A percentile compares a stretch with the other conserved stretches of the same genome.
phyloP scores from a whole-genome alignment of 2,329 filamentous ascomycete genomes.

The Penicillium occitanis region DNA sequence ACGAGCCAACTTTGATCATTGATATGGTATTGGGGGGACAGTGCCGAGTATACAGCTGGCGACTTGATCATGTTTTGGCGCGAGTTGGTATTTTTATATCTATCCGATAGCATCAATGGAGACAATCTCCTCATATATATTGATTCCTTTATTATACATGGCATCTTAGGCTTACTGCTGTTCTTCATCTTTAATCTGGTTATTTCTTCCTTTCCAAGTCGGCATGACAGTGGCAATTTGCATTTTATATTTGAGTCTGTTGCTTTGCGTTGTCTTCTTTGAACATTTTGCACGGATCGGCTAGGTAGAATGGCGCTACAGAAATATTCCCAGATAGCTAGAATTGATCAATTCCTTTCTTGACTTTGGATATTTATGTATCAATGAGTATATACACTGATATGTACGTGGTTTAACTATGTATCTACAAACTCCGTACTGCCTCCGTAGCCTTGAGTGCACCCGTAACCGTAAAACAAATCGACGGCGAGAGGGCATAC shows the following conservation, averaged over 20 bases:
- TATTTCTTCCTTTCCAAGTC: neutral
- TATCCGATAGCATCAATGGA: constrained; percentile 15
- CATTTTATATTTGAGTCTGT: neutral
- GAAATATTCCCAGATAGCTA: constrained; percentile 14
- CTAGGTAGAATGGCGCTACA: constrained; percentile 19
- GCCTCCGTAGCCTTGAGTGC: constrained; percentile 34
- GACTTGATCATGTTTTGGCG: constrained; percentile 8
- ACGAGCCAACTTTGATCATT: constrained; percentile 28
- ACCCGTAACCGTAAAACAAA: constrained; percentile 35
- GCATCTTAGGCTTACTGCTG: neutral
- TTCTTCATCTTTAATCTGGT: neutral
- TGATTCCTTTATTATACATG: neutral
- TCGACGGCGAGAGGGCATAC: constrained; percentile 34
- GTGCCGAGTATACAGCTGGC: neutral
- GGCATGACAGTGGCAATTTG: neutral
- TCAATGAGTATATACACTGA: neutral
- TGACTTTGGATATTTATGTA: neutral
- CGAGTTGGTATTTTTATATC: constrained; percentile 14
- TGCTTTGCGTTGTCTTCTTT: neutral
- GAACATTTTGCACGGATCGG: constrained; percentile 12
- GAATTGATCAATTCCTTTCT: neutral
- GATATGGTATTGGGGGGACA: neutral
- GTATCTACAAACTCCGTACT: constrained; percentile 17
- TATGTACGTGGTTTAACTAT: neutral
- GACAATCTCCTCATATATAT: constrained; percentile 10